These are phyloP conservation scores for Nelumbo lutea DNA, from an alignment of 164 flowering plant genomes.

Conservation along the genomic window DNA sequence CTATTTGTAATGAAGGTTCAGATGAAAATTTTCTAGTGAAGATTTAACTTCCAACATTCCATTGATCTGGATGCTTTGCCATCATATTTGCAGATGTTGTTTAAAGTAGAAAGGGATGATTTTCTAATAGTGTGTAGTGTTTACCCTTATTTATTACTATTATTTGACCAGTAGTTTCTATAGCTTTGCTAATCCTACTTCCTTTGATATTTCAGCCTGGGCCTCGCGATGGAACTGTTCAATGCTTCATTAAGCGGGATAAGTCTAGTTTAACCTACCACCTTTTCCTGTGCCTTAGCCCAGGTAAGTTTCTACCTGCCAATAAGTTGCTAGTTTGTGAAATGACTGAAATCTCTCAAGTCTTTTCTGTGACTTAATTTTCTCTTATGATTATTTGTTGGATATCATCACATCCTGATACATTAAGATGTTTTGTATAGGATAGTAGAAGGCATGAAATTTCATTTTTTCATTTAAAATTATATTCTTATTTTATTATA, in stretches of 20 bases:
- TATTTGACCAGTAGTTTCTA: no score
- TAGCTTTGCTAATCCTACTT: neutral
- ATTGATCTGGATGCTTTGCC: neutral
- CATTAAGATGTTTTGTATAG: neutral
- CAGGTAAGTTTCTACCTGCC: constrained; percentile 44
- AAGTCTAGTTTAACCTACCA: constrained; percentile 78
- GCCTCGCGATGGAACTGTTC: constrained; percentile 80
- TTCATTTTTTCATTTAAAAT: no score
- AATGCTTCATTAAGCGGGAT: constrained; percentile 89
- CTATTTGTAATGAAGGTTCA: neutral
- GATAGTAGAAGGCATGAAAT: no score
- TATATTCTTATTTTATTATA: no score
- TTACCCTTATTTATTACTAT: no score
- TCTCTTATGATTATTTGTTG: neutral
- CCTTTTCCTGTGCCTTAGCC: constrained; percentile 83
- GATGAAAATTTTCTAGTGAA: neutral
- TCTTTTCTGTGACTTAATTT: no score
- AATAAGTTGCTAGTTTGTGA: neutral
- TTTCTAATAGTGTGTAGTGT: neutral
- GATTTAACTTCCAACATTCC: neutral
- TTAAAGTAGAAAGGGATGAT: neutral
- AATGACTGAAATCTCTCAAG: no score
- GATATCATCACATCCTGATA: neutral
- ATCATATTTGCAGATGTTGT: neutral
- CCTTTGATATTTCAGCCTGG: constrained; percentile 58